Conservation (phyloP, 2,329 filamentous ascomycete genomes). For the Epichloe baconii region DNA sequence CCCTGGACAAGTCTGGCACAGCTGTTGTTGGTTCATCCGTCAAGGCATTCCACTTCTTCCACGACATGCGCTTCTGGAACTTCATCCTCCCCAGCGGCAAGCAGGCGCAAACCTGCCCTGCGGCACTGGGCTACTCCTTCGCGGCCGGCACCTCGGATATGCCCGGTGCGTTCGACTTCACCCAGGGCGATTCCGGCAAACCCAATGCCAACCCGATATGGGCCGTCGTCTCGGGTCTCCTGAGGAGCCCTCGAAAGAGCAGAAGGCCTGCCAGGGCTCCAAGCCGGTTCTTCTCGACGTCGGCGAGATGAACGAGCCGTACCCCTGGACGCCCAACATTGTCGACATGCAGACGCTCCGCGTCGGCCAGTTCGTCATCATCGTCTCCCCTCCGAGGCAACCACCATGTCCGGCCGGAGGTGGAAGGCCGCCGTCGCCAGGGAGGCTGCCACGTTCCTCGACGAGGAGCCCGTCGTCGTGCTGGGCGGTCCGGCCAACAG, state of each 20-base stretch:
- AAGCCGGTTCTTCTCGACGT: constrained; percentile 86
- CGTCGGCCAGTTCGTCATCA: constrained; percentile 71
- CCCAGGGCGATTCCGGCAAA: constrained; percentile 65
- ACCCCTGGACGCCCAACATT: constrained; percentile 82
- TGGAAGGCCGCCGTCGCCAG: constrained; percentile 61
- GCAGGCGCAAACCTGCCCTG: constrained; percentile 62
- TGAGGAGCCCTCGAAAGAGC: constrained; percentile 55
- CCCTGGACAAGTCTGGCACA: constrained; percentile 31
- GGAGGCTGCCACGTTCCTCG: constrained; percentile 34
- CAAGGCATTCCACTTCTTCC: constrained; percentile 73
- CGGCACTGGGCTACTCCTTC: constrained; percentile 82
- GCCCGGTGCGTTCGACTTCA: constrained; percentile 85
- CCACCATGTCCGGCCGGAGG: constrained; percentile 80
- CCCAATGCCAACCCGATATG: constrained; percentile 63
- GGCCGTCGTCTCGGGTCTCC: constrained; percentile 57
- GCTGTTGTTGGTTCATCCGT: constrained; percentile 52
- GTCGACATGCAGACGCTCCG: constrained; percentile 80
- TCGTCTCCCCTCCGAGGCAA: constrained; percentile 78
- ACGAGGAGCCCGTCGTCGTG: constrained; percentile 57
- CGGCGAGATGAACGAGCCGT: constrained; percentile 64
- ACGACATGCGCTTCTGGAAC: constrained; percentile 63
- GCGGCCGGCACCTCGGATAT: constrained; percentile 88
- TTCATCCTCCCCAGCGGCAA: constrained; percentile 65
- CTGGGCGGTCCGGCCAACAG: constrained; percentile 82
- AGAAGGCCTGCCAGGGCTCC: constrained; percentile 61